phyloP scores from a whole-genome alignment of 257 asterid species.

The Solanum acaule region DNA sequence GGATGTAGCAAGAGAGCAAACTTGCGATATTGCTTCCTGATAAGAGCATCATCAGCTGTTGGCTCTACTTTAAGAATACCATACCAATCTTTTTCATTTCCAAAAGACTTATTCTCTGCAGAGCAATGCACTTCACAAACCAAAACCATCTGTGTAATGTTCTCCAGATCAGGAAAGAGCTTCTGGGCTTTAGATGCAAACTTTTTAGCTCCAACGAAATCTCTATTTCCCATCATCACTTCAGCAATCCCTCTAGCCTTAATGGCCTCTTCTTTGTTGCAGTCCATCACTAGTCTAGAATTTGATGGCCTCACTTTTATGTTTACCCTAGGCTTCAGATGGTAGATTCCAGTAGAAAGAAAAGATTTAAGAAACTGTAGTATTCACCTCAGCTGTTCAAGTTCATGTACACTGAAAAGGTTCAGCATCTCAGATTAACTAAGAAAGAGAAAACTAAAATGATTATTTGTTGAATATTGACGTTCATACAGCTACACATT shows the following conservation, averaged over 20 bases:
- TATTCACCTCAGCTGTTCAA: background rate
- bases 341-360: background rate
- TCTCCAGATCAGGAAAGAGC: conserved; percentile 28
- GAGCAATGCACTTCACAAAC: conserved; percentile 59
- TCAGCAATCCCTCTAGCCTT: conserved; percentile 38
- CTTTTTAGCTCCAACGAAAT: conserved; percentile 34
- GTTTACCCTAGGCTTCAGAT: background rate
- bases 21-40: conserved; percentile 32
- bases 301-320: background rate
- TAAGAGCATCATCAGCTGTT: conserved; percentile 34
- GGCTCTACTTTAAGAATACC: conserved; percentile 35
- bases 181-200: conserved; percentile 31
- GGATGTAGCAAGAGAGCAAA: conserved; percentile 55
- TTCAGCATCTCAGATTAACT: background rate
- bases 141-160: conserved; percentile 28
- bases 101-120: conserved; percentile 11
- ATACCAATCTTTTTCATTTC: conserved; percentile 48
- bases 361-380: background rate
- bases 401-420: background rate
- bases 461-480: background rate
- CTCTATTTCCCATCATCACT: conserved; percentile 37
- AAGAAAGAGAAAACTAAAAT: background rate
- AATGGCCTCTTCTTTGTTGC: conserved; percentile 33
- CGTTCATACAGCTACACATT: background rate
- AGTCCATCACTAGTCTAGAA: conserved; percentile 27